A percentile compares a stretch with the other conserved stretches of the same genome.
Evolutionary conservation across 2,329 filamentous ascomycete genomes (phyloP).

Genomic region (Sporothrix variecibatus): DNA sequence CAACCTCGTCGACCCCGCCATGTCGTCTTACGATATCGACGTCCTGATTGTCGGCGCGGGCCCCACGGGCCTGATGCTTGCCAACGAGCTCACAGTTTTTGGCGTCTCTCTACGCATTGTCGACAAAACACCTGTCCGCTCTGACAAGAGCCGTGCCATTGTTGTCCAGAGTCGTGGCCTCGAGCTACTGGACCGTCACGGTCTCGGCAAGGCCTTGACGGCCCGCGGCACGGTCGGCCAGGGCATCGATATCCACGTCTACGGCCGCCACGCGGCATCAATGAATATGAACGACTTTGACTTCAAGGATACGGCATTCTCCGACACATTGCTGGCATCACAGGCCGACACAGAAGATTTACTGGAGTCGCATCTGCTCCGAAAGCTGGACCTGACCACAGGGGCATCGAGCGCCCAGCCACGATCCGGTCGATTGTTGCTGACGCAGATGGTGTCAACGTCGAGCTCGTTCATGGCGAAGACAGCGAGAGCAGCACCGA

Average conservation of each 20-base stretch:
- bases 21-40: slow-evolving; percentile 21
- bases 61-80: slow-evolving; percentile 47
- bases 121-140: slow-evolving; percentile 39
- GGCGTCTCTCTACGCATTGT: slow-evolving; percentile 43
- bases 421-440: slow-evolving; percentile 28
- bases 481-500: slow-evolving; percentile 17
- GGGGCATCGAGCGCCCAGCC: slow-evolving; percentile 37
- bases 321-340: slow-evolving; percentile 32
- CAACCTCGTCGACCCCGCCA: not conserved
- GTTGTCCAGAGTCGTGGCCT: slow-evolving; percentile 52
- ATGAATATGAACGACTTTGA: slow-evolving; percentile 35
- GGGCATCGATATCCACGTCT: slow-evolving; percentile 44
- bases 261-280: slow-evolving; percentile 37
- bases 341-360: slow-evolving; percentile 34
- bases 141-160: slow-evolving; percentile 46
- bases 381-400: slow-evolving; percentile 38
- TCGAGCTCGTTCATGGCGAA: slow-evolving; percentile 27
- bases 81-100: slow-evolving; percentile 40
- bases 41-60: slow-evolving; percentile 51
- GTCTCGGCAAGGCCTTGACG: slow-evolving; percentile 41
- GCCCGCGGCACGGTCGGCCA: slow-evolving; percentile 41
- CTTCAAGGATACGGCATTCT: slow-evolving; percentile 31
- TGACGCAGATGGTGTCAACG: slow-evolving; percentile 32
- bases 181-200: slow-evolving; percentile 52
- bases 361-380: slow-evolving; percentile 45